A percentile compares a stretch with the other conserved stretches of the same genome.
These are phyloP conservation scores for Cryptococcus sp. DNA, from an alignment of 1,284 basidiomycete genomes.

Conservation along the genomic window DNA sequence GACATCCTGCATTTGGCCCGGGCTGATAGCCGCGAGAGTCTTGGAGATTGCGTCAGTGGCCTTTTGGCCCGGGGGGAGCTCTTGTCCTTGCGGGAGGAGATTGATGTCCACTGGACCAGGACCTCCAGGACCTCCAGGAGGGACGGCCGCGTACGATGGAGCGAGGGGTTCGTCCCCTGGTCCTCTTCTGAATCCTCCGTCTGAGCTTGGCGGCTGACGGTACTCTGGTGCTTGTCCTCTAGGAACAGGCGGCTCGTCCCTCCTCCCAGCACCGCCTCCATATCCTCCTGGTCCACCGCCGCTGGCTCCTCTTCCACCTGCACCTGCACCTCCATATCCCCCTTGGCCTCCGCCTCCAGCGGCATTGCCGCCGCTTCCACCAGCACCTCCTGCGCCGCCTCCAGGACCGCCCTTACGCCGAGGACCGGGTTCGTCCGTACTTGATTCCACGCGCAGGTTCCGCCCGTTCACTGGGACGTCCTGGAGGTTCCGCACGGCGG, in stretches of 20 bases:
- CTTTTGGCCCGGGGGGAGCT: slow-evolving; percentile 71
- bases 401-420: slow-evolving; percentile 64
- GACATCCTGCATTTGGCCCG: slow-evolving; percentile 88
- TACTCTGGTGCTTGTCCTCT: no score
- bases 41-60: slow-evolving; percentile 84
- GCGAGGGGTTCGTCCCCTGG: background rate
- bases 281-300: slow-evolving; percentile 10
- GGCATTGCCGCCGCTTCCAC: slow-evolving; percentile 56
- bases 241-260: slow-evolving; percentile 9
- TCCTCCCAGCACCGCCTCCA: slow-evolving; percentile 2
- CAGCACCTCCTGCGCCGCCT: slow-evolving; percentile 64
- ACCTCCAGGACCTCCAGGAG: background rate
- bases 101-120: slow-evolving; percentile 20
- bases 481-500: slow-evolving; percentile 83
- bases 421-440: slow-evolving; percentile 55
- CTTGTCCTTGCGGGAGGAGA: slow-evolving; percentile 72
- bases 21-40: slow-evolving; percentile 80
- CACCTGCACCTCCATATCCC: slow-evolving; percentile 5
- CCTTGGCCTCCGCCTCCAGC: slow-evolving; percentile 7
- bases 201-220: no score
- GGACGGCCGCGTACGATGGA: background rate
- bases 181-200: no score
- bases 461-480: slow-evolving; percentile 78
- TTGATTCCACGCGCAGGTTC: slow-evolving; percentile 77
- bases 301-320: slow-evolving; percentile 22